phyloP scores from a whole-genome alignment of 352 stramenopile species.

The Pythium oligandrum region DNA sequence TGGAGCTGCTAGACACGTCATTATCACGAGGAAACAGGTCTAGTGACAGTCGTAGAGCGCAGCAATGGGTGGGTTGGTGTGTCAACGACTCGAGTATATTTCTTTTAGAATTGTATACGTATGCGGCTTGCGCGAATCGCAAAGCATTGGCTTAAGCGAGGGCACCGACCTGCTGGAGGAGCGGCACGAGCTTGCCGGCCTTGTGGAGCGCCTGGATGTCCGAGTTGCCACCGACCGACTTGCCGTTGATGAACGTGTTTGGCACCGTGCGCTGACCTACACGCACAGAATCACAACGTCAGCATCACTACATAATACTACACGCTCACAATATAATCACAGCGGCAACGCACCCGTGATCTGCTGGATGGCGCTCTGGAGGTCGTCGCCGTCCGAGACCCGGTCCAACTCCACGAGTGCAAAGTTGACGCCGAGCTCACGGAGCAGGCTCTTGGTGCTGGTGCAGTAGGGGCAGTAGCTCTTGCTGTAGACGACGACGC shows the following conservation, averaged over 20 bases:
- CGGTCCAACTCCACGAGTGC: conserved; percentile 62
- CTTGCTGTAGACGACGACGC: conserved; percentile 91
- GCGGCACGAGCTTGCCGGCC: conserved; percentile 82
- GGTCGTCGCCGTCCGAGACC: conserved; percentile 38
- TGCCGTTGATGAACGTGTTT: conserved; percentile 96
- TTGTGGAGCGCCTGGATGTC: conserved; percentile 88
- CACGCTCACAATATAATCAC: neutral
- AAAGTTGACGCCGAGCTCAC: conserved; percentile 45
- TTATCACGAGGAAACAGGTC: too few species aligned
- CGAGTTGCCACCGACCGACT: conserved; percentile 94
- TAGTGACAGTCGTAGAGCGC: too few species aligned
- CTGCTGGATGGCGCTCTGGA: conserved; percentile 52
- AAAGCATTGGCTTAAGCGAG: conserved; percentile 6
- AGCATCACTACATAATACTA: conserved; percentile 1
- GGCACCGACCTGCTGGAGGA: conserved; percentile 75
- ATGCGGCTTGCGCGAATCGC: conserved; percentile 2
- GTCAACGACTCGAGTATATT: conserved; percentile 1
- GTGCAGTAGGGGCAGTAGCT: conserved; percentile 94
- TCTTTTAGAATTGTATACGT: conserved; percentile 1
- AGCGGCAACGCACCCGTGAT: conserved; percentile 37
- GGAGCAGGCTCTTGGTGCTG: conserved; percentile 60
- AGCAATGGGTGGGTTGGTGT: too few species aligned
- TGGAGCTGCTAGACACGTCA: too few species aligned
- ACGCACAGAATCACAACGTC: conserved; percentile 4
- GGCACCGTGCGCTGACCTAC: conserved; percentile 92